Evolutionary conservation across 1,284 basidiomycete genomes (phyloP).

Genomic region (Grifola frondosa): DNA sequence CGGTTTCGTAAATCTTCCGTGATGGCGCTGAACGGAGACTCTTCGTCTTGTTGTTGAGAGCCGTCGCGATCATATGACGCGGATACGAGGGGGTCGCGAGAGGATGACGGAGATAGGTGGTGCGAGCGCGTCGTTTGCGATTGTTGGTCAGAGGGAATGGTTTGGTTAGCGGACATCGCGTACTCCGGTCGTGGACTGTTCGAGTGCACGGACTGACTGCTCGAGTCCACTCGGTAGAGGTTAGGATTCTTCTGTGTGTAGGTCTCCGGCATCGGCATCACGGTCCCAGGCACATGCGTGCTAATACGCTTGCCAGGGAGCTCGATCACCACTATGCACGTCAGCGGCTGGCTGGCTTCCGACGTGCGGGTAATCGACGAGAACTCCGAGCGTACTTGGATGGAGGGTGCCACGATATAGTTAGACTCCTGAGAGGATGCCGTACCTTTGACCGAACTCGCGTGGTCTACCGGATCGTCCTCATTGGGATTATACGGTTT

Average conservation of each 20-base stretch:
- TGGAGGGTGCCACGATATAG: constrained; percentile 84
- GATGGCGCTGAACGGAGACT: constrained; percentile 75
- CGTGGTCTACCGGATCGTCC: constrained; percentile 77
- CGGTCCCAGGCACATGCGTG: constrained; percentile 57
- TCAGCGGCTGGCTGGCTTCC: constrained; percentile 78
- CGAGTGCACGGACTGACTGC: constrained; percentile 22
- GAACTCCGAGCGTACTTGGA: constrained; percentile 89
- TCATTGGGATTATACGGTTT: constrained; percentile 64
- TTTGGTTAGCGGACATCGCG: constrained; percentile 19
- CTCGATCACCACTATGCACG: constrained; percentile 89
- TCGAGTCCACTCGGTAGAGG: constrained; percentile 14
- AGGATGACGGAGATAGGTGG: constrained; percentile 26
- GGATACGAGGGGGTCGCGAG: constrained; percentile 23
- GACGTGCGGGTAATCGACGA: constrained; percentile 71
- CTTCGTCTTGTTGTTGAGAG: constrained; percentile 36
- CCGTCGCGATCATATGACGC: constrained; percentile 18
- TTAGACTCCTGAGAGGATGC: constrained; percentile 47
- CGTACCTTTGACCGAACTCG: constrained; percentile 49
- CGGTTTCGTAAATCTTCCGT: constrained; percentile 85
- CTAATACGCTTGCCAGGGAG: constrained; percentile 70
- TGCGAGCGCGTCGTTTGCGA: constrained; percentile 14
- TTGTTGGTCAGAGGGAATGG: constrained; percentile 19
- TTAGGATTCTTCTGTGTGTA: constrained; percentile 25
- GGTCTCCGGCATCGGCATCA: constrained; percentile 49
- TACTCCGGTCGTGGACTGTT: constrained; percentile 21